Evolutionary conservation across 345 rosid species (phyloP), one percentile per base, ranked within the genome.

Genomic region (Eucalyptus cloeziana): DNA sequence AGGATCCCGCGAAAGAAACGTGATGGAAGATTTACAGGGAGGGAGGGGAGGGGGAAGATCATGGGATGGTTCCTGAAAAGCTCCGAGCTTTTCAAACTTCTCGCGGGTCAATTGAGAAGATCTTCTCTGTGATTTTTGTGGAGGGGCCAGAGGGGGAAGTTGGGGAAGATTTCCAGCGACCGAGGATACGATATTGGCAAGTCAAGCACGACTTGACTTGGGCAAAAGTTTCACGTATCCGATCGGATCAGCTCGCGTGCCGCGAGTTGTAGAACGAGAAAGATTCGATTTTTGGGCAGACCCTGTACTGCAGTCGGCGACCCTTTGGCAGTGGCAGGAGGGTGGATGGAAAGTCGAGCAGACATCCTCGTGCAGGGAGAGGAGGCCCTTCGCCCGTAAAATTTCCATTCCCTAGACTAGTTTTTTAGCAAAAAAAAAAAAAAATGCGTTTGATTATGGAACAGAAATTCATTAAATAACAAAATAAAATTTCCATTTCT

Each of bases 341-440:
- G n/a, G 31, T 27, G 69, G 33, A 13, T 51, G 22, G 56, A 67
- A 67, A 31, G 40, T 16, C 11, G 76, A 64, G 71, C 19, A 14
- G 45, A 86, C 14, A 33, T 2, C n/a, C n/a, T n/a, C 44, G 21
- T 30, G 51, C 24, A 9, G 37, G 15, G 85, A 49, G 14, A 2
- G 21, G 64, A 43, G 5, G 13, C 31, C 31, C 86, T 76, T 11
- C 10, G 16, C 1, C 89, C 21, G 54, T 80, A 22, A 56, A 19
- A 52, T 52, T 52, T 52, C 2, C 19, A 19, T 52, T 51, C 2
- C 1, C 1, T 14, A 1, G 3, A 51, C 1, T 4, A 17, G 2
- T 52, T 52, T 51, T 15, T 15, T 44, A 44, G 3, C 1, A 3
- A 19, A 52, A 1, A 52, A 7, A 52, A 1, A 2, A n/a, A n/a